Evolutionary conservation across 345 rosid species (phyloP), one percentile per base, ranked within the genome.

Genomic region (Euclidium syriacum): DNA sequence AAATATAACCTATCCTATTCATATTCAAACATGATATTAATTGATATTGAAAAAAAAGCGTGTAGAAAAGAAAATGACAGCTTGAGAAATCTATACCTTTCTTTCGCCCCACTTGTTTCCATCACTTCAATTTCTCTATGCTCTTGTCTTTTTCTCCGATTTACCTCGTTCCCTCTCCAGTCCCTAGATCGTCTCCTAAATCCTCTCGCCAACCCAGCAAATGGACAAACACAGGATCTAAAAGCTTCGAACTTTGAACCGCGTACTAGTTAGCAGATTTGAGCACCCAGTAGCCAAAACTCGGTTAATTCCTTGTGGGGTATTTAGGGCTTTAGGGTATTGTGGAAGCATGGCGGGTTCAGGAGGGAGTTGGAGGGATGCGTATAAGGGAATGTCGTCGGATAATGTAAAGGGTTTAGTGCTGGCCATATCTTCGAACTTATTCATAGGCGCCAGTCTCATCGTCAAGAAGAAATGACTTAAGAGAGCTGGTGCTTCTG

Each of bases 401-500:
- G 96, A 85, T 75, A 88, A 85, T 53, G 56, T 81, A 16, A 85
- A 85, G 75, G 96, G 96, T 11, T 71, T 88, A 75, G 78, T 85
- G 16, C 60, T 88, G 81, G 96, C 91, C 11, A 42, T 88, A 32
- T 83, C 89, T 43, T 88, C 91, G 0, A 88, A 91, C 64, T 55
- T 80, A 26, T 88, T 88, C 71, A 88, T 85, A 30, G 96, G 96
- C 20, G 85, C 86, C 22, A 88, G 96, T 69, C 85, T 88, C 79
- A 88, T 88, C 25, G 78, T 88, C 11, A 88, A 88, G 80, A 85
- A 88, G 71, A 88, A 88, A 65, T 91, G 96, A 4, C 73, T 88
- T 67, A 85, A 85, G 70, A 79, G 71, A 65, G 96, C 91, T 23
- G 87, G 75, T 19, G 73, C 89, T 65, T 77, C 90, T 71, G 90